Conservation (phyloP, 176 grass and related monocot genomes). For the Oryza glumipatula region DNA sequence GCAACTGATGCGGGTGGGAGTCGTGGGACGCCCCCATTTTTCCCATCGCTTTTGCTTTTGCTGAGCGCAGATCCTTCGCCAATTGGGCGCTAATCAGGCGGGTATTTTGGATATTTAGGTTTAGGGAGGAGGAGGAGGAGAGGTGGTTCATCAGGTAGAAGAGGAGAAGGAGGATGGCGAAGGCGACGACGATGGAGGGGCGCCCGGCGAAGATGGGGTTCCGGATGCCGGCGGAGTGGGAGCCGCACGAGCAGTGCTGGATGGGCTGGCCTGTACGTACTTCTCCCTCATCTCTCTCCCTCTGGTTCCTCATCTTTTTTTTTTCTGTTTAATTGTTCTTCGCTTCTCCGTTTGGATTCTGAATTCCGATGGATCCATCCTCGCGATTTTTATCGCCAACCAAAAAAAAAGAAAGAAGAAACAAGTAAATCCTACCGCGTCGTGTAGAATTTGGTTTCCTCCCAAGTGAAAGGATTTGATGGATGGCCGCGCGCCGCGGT, state of each 20-base stretch:
- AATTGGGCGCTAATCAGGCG: not conserved
- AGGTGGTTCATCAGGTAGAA: no score
- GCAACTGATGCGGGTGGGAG: no score
- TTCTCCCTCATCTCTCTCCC: not conserved
- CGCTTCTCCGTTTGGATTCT: not conserved
- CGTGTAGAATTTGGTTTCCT: not conserved
- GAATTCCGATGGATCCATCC: not conserved
- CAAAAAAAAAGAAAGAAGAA: not conserved
- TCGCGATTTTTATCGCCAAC: not conserved
- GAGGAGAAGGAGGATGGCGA: slow-evolving; percentile 37
- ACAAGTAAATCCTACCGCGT: not conserved
- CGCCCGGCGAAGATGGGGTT: slow-evolving; percentile 61
- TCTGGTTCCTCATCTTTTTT: not conserved
- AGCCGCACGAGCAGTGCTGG: slow-evolving; percentile 87
- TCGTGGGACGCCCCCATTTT: no score
- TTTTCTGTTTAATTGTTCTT: not conserved
- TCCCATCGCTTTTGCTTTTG: no score
- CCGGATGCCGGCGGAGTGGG: slow-evolving; percentile 97
- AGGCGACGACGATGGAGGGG: slow-evolving; percentile 41
- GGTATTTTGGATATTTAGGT: not conserved
- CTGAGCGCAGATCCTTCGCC: no score
- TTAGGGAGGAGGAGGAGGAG: not conserved
- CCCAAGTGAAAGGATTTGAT: not conserved
- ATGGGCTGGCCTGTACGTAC: slow-evolving; percentile 87
- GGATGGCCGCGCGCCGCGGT: not conserved